These are phyloP conservation scores for Musa balbisiana DNA, from an alignment of 202 grass and related monocot species.

Conservation along the genomic window DNA sequence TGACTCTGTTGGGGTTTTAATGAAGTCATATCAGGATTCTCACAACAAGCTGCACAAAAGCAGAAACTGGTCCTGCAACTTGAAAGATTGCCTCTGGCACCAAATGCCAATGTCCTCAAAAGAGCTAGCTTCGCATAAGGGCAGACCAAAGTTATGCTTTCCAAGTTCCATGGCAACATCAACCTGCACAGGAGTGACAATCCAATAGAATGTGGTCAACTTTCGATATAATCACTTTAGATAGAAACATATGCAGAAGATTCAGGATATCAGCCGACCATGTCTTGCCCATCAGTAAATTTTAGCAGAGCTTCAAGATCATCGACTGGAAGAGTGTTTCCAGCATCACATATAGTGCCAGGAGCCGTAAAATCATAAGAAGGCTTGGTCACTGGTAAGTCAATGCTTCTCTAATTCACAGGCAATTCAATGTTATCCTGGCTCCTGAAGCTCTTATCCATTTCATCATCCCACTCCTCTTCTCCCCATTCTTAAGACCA, in stretches of 20 bases:
- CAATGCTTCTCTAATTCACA: constrained; percentile 17
- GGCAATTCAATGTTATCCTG: constrained; percentile 34
- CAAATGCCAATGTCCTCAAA: constrained; percentile 5
- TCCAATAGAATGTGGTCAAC: background rate
- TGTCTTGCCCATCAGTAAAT: constrained; percentile 41
- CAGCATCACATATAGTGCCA: constrained; percentile 11
- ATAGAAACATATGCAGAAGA: constrained; percentile 18
- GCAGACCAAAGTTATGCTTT: background rate
- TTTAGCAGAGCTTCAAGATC: constrained; percentile 61
- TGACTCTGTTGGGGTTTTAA: background rate
- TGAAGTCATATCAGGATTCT: constrained; percentile 24
- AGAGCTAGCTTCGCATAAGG: constrained; percentile 17
- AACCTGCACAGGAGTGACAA: constrained; percentile 23
- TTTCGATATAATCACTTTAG: background rate
- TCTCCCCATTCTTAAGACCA: constrained; percentile 95
- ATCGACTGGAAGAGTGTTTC: constrained; percentile 30
- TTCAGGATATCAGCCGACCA: constrained; percentile 16
- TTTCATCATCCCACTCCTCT: constrained; percentile 58
- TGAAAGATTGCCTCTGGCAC: constrained; percentile 25
- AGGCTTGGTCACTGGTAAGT: constrained; percentile 1
- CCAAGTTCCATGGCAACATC: constrained; percentile 15
- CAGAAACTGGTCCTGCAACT: constrained; percentile 34
- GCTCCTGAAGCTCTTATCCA: background rate
- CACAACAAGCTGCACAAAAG: constrained; percentile 23
- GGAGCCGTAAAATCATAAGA: constrained; percentile 16